These are phyloP conservation scores for Penicillium brasilianum DNA, from an alignment of 2,329 filamentous ascomycete species.

Conservation along the genomic window DNA sequence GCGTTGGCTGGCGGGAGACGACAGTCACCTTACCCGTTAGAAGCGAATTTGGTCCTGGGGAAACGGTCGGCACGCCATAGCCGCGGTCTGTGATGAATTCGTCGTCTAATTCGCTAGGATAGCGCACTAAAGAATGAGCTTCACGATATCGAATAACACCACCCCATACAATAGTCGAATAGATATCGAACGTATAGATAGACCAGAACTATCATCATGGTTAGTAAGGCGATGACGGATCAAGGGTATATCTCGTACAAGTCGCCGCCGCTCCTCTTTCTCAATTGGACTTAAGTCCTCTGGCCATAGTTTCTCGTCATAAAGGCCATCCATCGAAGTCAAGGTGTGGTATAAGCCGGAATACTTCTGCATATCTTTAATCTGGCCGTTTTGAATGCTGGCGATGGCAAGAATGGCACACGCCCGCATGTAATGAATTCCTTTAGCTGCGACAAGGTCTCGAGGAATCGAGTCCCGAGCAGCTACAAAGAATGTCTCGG, in stretches of 20 bases:
- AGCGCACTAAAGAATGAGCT: constrained; percentile 53
- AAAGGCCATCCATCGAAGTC: constrained; percentile 54
- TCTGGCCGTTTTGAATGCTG: constrained; percentile 58
- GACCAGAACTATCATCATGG: constrained; percentile 55
- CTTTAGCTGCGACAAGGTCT: constrained; percentile 40
- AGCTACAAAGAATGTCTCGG: constrained; percentile 53
- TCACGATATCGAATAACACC: constrained; percentile 54
- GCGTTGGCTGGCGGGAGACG: constrained; percentile 26
- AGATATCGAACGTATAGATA: constrained; percentile 63
- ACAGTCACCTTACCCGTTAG: constrained; percentile 14
- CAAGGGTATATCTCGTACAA: constrained; percentile 42
- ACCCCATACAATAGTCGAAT: constrained; percentile 59
- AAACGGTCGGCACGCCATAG: constrained; percentile 28
- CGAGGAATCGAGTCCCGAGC: constrained; percentile 48
- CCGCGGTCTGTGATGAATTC: constrained; percentile 47
- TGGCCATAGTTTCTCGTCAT: constrained; percentile 61
- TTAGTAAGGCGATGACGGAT: constrained; percentile 2
- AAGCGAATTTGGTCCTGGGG: constrained; percentile 20
- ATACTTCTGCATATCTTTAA: constrained; percentile 56
- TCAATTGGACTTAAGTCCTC: constrained; percentile 51
- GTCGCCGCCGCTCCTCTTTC: constrained; percentile 54
- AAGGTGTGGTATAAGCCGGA: constrained; percentile 58
- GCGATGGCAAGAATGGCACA: constrained; percentile 57
- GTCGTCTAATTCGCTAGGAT: constrained; percentile 56
- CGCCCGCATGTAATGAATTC: constrained; percentile 50